Base-by-base conservation (phyloP, 2,329 filamentous ascomycete genomes). In the Fusarium scirpi region DNA sequence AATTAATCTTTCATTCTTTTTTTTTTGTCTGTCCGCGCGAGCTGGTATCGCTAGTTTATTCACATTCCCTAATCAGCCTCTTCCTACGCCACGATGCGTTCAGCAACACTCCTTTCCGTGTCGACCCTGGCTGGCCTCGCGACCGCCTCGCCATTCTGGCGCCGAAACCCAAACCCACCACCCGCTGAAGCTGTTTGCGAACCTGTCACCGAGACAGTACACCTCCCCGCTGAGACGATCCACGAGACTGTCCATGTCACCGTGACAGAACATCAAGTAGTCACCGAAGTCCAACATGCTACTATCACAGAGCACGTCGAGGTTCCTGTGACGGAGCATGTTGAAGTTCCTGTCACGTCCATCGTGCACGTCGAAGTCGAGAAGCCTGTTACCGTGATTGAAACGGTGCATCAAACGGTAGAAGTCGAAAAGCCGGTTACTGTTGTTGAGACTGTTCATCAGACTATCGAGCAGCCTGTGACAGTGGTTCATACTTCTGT, bases 31-130 rank as follows among this genome's bases (percentile, higher is more conserved):
- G 27, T 40, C 52, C 45, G n/a, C 30, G 66, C 66, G 66, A 69
- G 54, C 66, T 69, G 66, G 66, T 57, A 69, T 69, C 66, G 66
- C 66, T 11, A 24, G 52, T n/a, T 57, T 52, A 8, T 44, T 45
- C 24, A 16, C 34, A 38, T 38, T 29, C 34, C n/a, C 32, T 53
- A 41, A 25, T 25, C 24, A 52, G 25, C 25, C 2, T 27, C 9
- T 27, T 27, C 25, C 25, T 9, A 27, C 25, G 25, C 9, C 25
- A 27, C 32, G 32, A 67, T 69, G 67, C 52, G 43, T n/a, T 47
- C 70, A 12, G 58, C 62, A 46, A 70, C 45, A 43, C 16, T 69
- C 30, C 32, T 45, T 25, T 53, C 62, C 15, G 43, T 61, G 29
- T 66, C 58, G 11, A 53, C 53, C 24, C 47, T 69, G 52, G 51